Evolutionary conservation across 176 grass and related monocot species (phyloP), one percentile per base, ranked within the genome.

Genomic region (Poa pratensis): DNA sequence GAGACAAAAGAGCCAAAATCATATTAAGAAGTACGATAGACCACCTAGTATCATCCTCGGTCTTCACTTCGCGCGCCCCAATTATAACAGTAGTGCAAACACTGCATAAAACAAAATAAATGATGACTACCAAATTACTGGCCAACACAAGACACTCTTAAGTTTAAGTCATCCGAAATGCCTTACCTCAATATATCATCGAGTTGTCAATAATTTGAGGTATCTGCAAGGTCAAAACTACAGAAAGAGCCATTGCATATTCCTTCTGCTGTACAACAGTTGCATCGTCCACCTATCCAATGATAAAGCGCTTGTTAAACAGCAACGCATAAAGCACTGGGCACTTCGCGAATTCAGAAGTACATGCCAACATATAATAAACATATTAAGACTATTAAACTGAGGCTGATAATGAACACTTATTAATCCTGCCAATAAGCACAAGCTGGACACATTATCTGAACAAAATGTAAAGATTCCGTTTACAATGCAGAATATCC

Each of bases 181-280:
- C 63, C 49, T 82, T 90, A 99, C 96, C 91, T 96, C 87, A 99
- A 89, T 53, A 99, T 96, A 60, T 99, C 96, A 82, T 99, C 96
- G 20, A 99, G 96, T 94, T 99, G 73, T 99, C 93, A 5, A 99
- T 93, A 45, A 99, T 79, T 87, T 96, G 86, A 73, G 93, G 91
- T 67, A 96, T 87, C 83, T 92, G 89, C 77, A 99, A 94, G 45
- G 91, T 99, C 93, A 99, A 89, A 86, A 99, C 89, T 77, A 99
- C 77, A 40, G 89, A 91, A 87, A 99, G 96, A 61, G 96, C 96
- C 82, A 96, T 92, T 20, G 93, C 96, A 78, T 91, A 99, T 23
- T 86, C 83, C 87, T 96, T 99, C 78, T 90, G 87, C 10, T 96
- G 96, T 79, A 88, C 78, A 50, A 54, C 58, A 67, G 87, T 93